Base-by-base conservation (phyloP, 1,139 yeast species). In the Yamadazyma sp. region DNA sequence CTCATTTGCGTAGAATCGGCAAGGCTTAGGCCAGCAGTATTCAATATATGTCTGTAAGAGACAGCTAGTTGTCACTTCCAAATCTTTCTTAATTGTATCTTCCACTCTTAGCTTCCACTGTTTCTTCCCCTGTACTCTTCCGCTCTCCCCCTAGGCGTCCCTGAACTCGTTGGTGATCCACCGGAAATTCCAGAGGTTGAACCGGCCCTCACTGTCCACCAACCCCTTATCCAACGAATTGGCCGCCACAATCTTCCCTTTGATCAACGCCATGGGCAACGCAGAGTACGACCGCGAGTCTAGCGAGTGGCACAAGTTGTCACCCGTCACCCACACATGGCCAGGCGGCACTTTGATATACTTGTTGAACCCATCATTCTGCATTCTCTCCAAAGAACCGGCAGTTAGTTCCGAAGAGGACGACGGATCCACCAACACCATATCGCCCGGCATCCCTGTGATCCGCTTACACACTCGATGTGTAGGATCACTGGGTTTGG, bases 261-360 rank as follows among this genome's bases (percentile, higher is more conserved):
- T 83, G 9, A 92, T 82, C 26, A 92, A 66, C 0, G 83, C 98
- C 80, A 88, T 73, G 1, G 98, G 98, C 28, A 92, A 64, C 17
- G 84, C 89, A 18, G 92, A 87, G 58, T 92, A 92, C 0, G 89
- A 79, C 49, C 98, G 67, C 5, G 96, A 88, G 53, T 94, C 99
- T 40, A 91, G 66, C n/a, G 96, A 87, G 51, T 83, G 89, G 30
- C 88, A 76, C 42, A 92, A 61, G 55, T 92, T 92, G 56, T 92
- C 98, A 2, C 98, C 99, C 0, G 97, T 88, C 4, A 91, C 84
- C 98, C 98, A 94, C 34, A 89, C 88, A 62, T 94, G 98, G 3
- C 98, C 98, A 41, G 80, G 79, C 0, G 95, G 95, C 0, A 87
- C 84, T 39, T 65, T 67, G 7, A 87, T 79, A 52, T 66, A 86